Evolutionary conservation across 495 filamentous ascomycete species (phyloP).

Genomic region (Aspergillus egyptiacus): DNA sequence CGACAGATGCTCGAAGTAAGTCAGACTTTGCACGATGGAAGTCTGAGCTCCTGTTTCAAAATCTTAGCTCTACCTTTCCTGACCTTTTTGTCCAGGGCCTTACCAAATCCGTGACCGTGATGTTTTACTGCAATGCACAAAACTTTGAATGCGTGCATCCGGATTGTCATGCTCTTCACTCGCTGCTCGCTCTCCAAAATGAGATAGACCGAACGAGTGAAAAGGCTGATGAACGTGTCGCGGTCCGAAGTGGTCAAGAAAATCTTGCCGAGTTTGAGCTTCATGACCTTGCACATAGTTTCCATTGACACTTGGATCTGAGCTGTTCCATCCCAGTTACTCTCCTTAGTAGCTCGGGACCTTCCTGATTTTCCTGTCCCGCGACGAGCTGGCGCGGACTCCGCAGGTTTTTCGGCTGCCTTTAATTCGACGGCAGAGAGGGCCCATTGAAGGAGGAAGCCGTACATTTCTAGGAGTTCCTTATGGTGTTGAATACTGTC

Average conservation of each 20-base stretch:
- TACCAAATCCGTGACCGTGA: slow-evolving; percentile 95
- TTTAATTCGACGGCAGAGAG: slow-evolving; percentile 89
- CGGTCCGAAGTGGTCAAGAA: slow-evolving; percentile 96
- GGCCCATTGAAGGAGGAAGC: slow-evolving; percentile 91
- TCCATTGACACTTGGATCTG: slow-evolving; percentile 87
- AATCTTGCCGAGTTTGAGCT: slow-evolving; percentile 83
- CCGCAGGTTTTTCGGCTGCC: slow-evolving; percentile 77
- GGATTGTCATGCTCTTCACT: slow-evolving; percentile 81
- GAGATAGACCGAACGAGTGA: slow-evolving; percentile 91
- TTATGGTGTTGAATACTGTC: slow-evolving; percentile 82
- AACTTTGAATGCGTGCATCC: slow-evolving; percentile 97
- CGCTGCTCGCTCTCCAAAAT: slow-evolving; percentile 90
- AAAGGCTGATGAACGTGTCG: slow-evolving; percentile 86
- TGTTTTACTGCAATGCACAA: slow-evolving; percentile 96
- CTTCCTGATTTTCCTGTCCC: slow-evolving; percentile 73
- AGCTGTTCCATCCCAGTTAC: slow-evolving; percentile 76
- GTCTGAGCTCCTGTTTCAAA: slow-evolving; percentile 78
- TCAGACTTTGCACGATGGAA: slow-evolving; percentile 92
- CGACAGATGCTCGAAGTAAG: slow-evolving; percentile 96
- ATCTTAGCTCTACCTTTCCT: slow-evolving; percentile 14
- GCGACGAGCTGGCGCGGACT: slow-evolving; percentile 59
- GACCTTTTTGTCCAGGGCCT: slow-evolving; percentile 11
- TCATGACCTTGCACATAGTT: slow-evolving; percentile 92
- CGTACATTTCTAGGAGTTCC: slow-evolving; percentile 86
- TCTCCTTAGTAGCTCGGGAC: slow-evolving; percentile 65